Conservation (phyloP, 306 rosid genomes). For the Fragaria ananassa region DNA sequence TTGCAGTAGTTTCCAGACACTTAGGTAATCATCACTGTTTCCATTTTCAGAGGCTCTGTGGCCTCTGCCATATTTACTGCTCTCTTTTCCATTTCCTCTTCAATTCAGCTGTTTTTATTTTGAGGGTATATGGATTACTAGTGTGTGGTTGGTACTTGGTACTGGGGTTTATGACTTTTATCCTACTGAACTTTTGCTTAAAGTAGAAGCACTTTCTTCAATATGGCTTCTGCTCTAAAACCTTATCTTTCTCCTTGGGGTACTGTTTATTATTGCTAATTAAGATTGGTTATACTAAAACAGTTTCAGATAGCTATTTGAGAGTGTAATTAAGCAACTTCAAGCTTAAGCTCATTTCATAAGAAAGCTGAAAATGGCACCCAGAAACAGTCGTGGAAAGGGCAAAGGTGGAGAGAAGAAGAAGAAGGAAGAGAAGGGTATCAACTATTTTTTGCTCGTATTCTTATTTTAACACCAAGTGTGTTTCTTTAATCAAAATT, state of each 20-base stretch:
- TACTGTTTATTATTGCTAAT: background rate
- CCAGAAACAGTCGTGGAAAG: constrained; percentile 83
- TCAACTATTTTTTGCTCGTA: background rate
- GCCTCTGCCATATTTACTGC: background rate
- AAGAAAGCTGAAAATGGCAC: constrained; percentile 62
- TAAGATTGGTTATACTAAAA: background rate
- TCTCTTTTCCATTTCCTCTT: background rate
- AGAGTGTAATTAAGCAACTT: constrained; percentile 16
- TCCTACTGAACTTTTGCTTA: background rate
- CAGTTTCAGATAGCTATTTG: background rate
- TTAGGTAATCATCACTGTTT: constrained; percentile 32
- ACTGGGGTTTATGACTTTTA: background rate
- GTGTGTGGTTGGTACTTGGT: background rate
- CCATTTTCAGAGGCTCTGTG: background rate
- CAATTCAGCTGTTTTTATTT: background rate
- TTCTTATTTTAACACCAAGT: background rate
- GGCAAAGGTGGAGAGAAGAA: constrained; percentile 76
- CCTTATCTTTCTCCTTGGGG: background rate
- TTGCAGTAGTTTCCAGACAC: constrained; percentile 16
- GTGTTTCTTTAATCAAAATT: background rate
- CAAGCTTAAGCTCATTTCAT: constrained; percentile 19
- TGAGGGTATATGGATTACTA: background rate
- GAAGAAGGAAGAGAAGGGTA: constrained; percentile 93
- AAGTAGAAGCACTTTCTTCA: constrained; percentile 1
- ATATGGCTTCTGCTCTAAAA: background rate